Evolutionary conservation across 148 eudicot species (phyloP).

Genomic region (Cornus controversa): DNA sequence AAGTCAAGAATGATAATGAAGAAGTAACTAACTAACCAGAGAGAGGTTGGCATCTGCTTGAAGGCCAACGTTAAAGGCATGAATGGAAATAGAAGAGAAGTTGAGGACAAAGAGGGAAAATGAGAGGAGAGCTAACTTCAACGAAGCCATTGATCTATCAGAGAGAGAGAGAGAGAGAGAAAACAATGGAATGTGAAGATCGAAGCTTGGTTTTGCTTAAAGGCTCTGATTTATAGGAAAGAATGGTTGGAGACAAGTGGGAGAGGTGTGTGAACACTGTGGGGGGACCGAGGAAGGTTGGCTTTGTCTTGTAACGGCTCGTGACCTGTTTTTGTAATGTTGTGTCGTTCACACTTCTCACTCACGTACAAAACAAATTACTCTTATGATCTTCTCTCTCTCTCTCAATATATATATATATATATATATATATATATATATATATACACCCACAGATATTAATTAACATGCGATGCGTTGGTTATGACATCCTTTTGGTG

Average conservation of each 20-base stretch:
- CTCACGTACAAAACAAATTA: neutral
- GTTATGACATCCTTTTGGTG: neutral
- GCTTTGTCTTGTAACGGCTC: slow-evolving; percentile 15
- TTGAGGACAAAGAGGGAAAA: neutral
- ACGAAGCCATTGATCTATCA: slow-evolving; percentile 22
- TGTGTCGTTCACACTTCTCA: neutral
- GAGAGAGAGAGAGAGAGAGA: neutral
- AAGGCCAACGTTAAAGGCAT: slow-evolving; percentile 58
- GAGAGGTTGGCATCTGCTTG: slow-evolving; percentile 29
- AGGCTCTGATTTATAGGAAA: slow-evolving; percentile 21
- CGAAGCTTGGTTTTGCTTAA: slow-evolving; percentile 21
- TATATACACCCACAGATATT: no score
- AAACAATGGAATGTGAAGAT: neutral
- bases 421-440: no score
- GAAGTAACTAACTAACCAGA: slow-evolving; percentile 53
- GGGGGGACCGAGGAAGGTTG: neutral
- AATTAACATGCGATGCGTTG: neutral
- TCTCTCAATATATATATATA: no score
- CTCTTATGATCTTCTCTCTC: no score
- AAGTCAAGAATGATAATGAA: neutral
- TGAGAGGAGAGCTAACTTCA: slow-evolving; percentile 12
- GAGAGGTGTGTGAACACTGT: slow-evolving; percentile 5
- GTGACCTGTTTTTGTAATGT: neutral
- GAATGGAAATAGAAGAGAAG: slow-evolving; percentile 24
- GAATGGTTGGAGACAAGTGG: slow-evolving; percentile 14